These are phyloP conservation scores for Uronychia setigera DNA, from an alignment of 73 alveolate species.

Conservation along the genomic window DNA sequence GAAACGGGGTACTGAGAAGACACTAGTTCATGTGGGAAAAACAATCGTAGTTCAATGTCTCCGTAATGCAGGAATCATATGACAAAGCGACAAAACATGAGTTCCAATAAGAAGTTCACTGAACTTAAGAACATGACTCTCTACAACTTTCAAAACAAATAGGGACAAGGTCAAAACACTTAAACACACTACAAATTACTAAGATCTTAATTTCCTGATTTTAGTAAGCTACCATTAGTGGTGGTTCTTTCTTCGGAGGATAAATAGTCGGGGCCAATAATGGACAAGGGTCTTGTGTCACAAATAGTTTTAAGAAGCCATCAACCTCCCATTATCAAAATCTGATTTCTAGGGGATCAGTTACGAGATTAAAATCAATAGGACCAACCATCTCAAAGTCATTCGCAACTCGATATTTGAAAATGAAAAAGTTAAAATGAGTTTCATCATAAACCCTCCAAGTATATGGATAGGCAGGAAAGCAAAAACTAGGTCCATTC, in stretches of 20 bases:
- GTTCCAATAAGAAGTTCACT: not conserved
- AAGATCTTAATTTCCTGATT: too few relatives aligned
- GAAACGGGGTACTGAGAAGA: too few relatives aligned
- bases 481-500: not conserved
- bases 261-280: too few relatives aligned
- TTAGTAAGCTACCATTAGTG: too few relatives aligned
- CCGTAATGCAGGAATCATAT: too few relatives aligned
- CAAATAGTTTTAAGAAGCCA: not conserved
- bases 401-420: not conserved
- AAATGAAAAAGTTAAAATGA: not conserved
- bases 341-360: not conserved
- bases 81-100: too few relatives aligned
- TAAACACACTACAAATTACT: too few relatives aligned
- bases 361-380: not conserved
- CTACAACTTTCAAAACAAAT: not conserved
- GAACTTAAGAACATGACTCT: not conserved
- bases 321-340: not conserved
- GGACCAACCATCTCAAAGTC: not conserved
- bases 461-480: not conserved
- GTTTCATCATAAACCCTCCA: not conserved
- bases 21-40: too few relatives aligned
- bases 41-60: too few relatives aligned
- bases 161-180: too few relatives aligned
- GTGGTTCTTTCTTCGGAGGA: too few relatives aligned
- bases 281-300: too few relatives aligned